Evolutionary conservation across 495 filamentous ascomycete genomes (phyloP), one percentile per base, ranked within the genome.

Genomic region (Talaromyces trachyspermus): DNA sequence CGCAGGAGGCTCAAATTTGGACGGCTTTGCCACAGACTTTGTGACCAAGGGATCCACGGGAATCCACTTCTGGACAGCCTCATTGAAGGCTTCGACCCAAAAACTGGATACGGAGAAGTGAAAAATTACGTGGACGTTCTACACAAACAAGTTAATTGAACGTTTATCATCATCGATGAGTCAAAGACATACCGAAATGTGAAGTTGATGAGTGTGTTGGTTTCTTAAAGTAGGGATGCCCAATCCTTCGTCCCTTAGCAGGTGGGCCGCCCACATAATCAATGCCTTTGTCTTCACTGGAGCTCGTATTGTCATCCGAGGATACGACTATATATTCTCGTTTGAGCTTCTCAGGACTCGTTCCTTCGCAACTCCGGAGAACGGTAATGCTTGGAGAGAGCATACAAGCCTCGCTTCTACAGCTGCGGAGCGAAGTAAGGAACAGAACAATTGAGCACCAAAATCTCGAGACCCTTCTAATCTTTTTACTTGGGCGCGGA

Each of bases 21-120:
- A 73, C 2, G 88, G 79, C 53, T 85, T 89, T 54, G 77, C 83
- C 22, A 89, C 75, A 0, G 87, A 83, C 30, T 71, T 68, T 2
- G 88, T 95, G 24, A 89, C 86, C 3, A 96, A 58, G 0, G 91
- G 85, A 56, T 98, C 94, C 19, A 92, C 76, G 1, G 88, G 76
- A 41, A 95, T 75, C 90, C 90, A 97, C 72, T 89, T 95, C 58
- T 95, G 85, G 24, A 84, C 71, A 11, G 82, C 85, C 47, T 79
- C 69, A 55, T 95, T 86, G 55, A 94, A 88, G 2, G 86, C 83
- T 64, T 98, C 92, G 2, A 95, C 82, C 92, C 92, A 98, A 59
- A 86, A 96, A 97, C 68, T 0, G 92, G 94, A 51, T 80, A 86
- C 2, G 75, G 60, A 3, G 88, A 91, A 56, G 83, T 41, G 57